A percentile compares a stretch with the other conserved stretches of the same genome.
These are phyloP conservation scores for Amniculicola lignicola DNA, from an alignment of 495 filamentous ascomycete species.

Conservation along the genomic window DNA sequence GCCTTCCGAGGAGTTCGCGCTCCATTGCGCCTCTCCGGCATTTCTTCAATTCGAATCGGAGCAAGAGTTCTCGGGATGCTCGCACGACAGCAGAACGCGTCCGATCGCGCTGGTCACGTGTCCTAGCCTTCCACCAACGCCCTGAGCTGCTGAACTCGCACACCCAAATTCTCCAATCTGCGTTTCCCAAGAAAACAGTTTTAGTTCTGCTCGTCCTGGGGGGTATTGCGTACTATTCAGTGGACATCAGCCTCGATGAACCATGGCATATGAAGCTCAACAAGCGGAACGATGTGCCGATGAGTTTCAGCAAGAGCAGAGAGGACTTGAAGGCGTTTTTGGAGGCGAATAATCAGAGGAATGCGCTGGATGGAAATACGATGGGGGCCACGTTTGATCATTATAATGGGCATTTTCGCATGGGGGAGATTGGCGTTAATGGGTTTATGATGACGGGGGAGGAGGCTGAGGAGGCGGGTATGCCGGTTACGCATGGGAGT, in stretches of 20 bases:
- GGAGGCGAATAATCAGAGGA: neutral
- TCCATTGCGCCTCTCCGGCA: no score
- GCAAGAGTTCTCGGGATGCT: no score
- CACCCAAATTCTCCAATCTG: neutral
- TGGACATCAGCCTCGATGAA: neutral
- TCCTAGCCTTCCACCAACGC: no score
- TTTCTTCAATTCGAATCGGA: no score
- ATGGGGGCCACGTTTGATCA: neutral
- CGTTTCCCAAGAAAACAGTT: neutral
- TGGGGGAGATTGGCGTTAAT: neutral
- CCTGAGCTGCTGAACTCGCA: no score
- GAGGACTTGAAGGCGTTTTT: neutral
- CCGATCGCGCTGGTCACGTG: no score
- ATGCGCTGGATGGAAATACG: neutral
- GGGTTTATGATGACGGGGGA: conserved; percentile 16
- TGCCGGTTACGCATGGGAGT: conserved; percentile 26
- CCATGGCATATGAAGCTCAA: neutral
- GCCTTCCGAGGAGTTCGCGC: no score
- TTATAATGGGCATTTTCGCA: neutral
- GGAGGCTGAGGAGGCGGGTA: conserved; percentile 7
- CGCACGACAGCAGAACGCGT: no score
- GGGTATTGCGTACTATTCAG: neutral
- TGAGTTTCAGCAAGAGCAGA: neutral
- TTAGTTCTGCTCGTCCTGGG: neutral
- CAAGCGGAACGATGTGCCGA: neutral